A percentile compares a stretch with the other conserved stretches of the same genome.
phyloP scores from a whole-genome alignment of 306 rosid genomes.

The Oxytropis ochrocephala region DNA sequence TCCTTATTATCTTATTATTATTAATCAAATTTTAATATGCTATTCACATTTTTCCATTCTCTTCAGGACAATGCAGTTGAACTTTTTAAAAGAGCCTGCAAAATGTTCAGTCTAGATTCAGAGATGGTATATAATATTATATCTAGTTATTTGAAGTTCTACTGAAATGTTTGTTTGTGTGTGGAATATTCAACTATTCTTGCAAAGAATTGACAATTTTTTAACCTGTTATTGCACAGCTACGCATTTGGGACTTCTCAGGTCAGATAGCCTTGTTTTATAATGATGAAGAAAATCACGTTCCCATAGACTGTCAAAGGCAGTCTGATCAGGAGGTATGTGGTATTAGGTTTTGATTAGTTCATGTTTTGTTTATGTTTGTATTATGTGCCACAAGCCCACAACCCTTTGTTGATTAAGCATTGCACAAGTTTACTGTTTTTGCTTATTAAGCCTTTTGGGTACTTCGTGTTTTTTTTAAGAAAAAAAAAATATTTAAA shows the following conservation, averaged over 20 bases:
- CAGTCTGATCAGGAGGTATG: slow-evolving; percentile 79
- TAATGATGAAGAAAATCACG: slow-evolving; percentile 37
- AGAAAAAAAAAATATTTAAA: neutral
- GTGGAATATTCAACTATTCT: slow-evolving; percentile 1
- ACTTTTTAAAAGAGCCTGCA: slow-evolving; percentile 83
- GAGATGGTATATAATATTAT: slow-evolving; percentile 62
- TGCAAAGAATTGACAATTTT: slow-evolving; percentile 21
- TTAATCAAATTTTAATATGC: slow-evolving; percentile 5
- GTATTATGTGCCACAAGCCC: slow-evolving; percentile 1
- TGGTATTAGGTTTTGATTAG: neutral
- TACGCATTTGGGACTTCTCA: slow-evolving; percentile 90
- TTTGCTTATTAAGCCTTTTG: slow-evolving; percentile 13
- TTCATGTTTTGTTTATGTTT: neutral
- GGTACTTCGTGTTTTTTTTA: neutral
- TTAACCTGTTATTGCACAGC: slow-evolving; percentile 44
- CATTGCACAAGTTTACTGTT: neutral
- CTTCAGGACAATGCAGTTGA: slow-evolving; percentile 76
- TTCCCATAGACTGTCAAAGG: slow-evolving; percentile 48
- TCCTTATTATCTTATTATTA: neutral
- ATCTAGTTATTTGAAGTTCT: neutral
- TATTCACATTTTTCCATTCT: slow-evolving; percentile 14
- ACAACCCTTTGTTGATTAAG: neutral
- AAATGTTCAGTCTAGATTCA: slow-evolving; percentile 76
- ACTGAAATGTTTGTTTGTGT: neutral
- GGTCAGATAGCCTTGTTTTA: slow-evolving; percentile 61